phyloP scores from a whole-genome alignment of 176 grass and related monocot genomes.

The Hyparrhenia diplandra region DNA sequence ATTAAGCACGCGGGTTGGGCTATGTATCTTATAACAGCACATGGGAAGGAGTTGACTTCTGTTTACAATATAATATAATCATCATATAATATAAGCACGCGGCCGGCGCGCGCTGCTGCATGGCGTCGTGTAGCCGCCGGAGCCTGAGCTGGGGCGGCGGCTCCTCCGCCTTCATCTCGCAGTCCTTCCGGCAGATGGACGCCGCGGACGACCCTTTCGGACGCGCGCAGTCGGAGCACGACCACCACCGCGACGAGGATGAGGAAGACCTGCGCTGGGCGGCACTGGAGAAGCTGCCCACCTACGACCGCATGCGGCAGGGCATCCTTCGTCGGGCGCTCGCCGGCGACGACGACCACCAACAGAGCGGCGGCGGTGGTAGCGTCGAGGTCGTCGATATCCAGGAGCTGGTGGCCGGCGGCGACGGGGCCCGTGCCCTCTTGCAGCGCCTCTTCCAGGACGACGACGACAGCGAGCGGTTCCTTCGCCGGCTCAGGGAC shows the following conservation, averaged over 20 bases:
- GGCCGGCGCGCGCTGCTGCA: too few species aligned
- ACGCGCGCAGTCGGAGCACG: neutral
- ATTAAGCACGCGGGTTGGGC: too few species aligned
- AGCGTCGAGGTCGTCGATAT: constrained; percentile 46
- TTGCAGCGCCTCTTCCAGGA: constrained; percentile 46
- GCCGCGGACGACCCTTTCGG: constrained; percentile 43
- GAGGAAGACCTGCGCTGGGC: constrained; percentile 90
- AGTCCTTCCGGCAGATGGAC: constrained; percentile 30
- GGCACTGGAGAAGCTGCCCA: constrained; percentile 90
- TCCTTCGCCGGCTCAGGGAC: constrained; percentile 43
- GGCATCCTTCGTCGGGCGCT: constrained; percentile 36
- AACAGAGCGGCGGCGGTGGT: neutral
- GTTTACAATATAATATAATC: too few species aligned
- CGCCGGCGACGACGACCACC: constrained; percentile 8
- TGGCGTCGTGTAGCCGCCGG: constrained; percentile 14
- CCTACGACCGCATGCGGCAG: constrained; percentile 70
- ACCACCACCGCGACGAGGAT: too few species aligned
- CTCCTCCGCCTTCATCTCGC: constrained; percentile 11
- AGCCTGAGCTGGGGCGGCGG: constrained; percentile 8
- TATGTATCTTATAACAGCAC: too few species aligned
- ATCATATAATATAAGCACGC: too few species aligned
- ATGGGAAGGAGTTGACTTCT: too few species aligned
- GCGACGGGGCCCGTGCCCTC: constrained; percentile 5
- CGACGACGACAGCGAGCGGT: constrained; percentile 72
- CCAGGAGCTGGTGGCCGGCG: constrained; percentile 23